Base-by-base conservation (phyloP, 108 stramenopile genomes). In the Seminavis robusta region DNA sequence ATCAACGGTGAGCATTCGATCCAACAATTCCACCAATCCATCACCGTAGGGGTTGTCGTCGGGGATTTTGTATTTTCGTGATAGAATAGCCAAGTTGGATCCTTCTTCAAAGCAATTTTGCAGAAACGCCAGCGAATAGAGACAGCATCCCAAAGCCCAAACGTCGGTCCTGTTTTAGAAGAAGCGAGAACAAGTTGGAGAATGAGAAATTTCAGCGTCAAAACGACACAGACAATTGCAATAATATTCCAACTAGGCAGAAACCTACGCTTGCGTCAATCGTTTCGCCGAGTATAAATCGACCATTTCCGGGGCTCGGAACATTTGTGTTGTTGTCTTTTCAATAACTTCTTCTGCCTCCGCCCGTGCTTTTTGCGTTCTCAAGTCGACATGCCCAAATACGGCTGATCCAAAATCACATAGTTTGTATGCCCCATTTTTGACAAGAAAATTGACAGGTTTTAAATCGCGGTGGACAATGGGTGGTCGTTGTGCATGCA, bases 381-480 rank as follows among this genome's bases (percentile, higher is more conserved):
- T 55, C 47, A 95, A 73, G 39, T 90, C 88, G 15, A 92, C 88
- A 47, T 85, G 88, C 29, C 93, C 90, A 62, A 90, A 77, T 6
- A 84, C 74, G 11, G 88, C 87, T 13, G 78, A 86, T 38, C 96
- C 96, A 61, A 97, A 97, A 63, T 97, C 96, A 55, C 94, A 95
- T 9, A 97, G 57, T 49, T 93, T 93, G 78, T 88, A 88, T 10
- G 84, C 79, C 0, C 74, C 65, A 71, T 94, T 88, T 50, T 89
- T 85, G 43, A 99, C 79, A 6, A 99, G 53, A 67, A 97, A 97
- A 60, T 99, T 99, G 63, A 97, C 95, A 7, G 94, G 97, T 71
- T 99, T 99, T 33, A 99, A 69, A 76, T 99, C 98, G 0, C 98
- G 79, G 62, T 99, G 98, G 11, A 95, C 89, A 57, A 98, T 86